Conservation (phyloP, 148 eudicot genomes). For the Camellia sinensis region DNA sequence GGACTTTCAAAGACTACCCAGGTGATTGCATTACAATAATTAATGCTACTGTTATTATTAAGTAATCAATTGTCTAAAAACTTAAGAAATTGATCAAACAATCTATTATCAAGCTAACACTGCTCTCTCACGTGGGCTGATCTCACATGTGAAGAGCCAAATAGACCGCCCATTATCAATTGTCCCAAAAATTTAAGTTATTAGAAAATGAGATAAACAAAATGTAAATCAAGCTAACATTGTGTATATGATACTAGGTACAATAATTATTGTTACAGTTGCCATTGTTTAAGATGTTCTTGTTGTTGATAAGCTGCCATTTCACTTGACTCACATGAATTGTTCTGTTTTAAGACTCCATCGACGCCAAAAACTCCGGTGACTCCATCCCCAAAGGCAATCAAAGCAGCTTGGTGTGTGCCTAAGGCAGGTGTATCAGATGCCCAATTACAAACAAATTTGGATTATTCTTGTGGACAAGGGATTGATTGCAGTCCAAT, state of each 20-base stretch:
- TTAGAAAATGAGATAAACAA: too few species aligned
- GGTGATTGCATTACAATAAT: constrained; percentile 17
- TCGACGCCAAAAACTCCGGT: constrained; percentile 20
- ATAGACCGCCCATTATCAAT: too few species aligned
- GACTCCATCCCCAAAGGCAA: constrained; percentile 19
- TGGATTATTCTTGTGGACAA: constrained; percentile 24
- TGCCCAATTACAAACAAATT: constrained; percentile 16
- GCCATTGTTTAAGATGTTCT: neutral
- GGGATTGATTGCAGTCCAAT: constrained; percentile 25
- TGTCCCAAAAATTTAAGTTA: too few species aligned
- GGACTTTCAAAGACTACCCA: constrained; percentile 43
- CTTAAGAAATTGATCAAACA: too few species aligned
- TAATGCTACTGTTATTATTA: too few species aligned
- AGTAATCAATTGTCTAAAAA: too few species aligned
- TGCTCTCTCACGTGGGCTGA: too few species aligned
- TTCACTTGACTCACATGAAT: neutral
- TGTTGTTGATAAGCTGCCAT: neutral
- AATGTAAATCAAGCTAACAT: too few species aligned
- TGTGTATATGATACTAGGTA: too few species aligned
- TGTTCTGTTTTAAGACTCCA: constrained; percentile 18
- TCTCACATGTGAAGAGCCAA: too few species aligned
- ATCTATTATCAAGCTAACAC: too few species aligned
- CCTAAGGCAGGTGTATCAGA: constrained; percentile 20
- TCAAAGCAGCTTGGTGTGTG: constrained; percentile 21
- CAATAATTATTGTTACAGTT: too few species aligned